A percentile compares a stretch with the other conserved stretches of the same genome.
Evolutionary conservation across 179 eudicot species (phyloP).

Genomic region (Dionaea muscipula): DNA sequence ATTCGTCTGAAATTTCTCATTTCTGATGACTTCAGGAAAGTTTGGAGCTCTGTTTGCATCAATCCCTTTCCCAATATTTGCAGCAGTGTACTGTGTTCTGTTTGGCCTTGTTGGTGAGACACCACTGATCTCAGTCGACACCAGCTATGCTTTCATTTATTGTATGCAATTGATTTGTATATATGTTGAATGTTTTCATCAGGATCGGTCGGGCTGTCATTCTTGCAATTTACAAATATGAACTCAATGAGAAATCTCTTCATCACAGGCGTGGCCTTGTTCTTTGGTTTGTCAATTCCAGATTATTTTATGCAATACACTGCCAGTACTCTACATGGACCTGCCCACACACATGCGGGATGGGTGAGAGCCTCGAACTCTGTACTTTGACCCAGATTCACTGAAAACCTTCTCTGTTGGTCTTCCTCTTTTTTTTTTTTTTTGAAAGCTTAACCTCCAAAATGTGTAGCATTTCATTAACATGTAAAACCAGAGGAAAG

Average conservation of each 20-base stretch:
- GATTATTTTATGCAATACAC: conserved; percentile 80
- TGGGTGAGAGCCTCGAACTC: conserved; percentile 42
- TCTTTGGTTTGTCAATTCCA: conserved; percentile 85
- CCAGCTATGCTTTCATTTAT: not conserved
- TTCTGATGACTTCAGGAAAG: conserved; percentile 43
- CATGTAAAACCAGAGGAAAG: too few species aligned
- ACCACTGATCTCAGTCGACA: not conserved
- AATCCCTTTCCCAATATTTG: conserved; percentile 88
- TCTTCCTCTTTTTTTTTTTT: too few species aligned
- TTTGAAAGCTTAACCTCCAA: too few species aligned
- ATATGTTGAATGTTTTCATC: conserved; percentile 8
- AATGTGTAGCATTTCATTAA: too few species aligned
- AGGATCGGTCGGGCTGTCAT: conserved; percentile 92
- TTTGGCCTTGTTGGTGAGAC: conserved; percentile 89
- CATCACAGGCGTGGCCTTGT: conserved; percentile 75
- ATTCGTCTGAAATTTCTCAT: not conserved
- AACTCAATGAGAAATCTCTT: conserved; percentile 95
- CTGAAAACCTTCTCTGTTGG: too few species aligned
- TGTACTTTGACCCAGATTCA: too few species aligned
- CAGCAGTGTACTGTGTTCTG: conserved; percentile 80
- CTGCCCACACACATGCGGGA: conserved; percentile 83
- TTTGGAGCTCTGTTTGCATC: conserved; percentile 98
- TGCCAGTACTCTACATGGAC: conserved; percentile 63
- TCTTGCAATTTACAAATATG: conserved; percentile 96
- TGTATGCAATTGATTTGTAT: not conserved